Evolutionary conservation across 2,329 filamentous ascomycete genomes (phyloP).

Genomic region (Verruconis gallopava): DNA sequence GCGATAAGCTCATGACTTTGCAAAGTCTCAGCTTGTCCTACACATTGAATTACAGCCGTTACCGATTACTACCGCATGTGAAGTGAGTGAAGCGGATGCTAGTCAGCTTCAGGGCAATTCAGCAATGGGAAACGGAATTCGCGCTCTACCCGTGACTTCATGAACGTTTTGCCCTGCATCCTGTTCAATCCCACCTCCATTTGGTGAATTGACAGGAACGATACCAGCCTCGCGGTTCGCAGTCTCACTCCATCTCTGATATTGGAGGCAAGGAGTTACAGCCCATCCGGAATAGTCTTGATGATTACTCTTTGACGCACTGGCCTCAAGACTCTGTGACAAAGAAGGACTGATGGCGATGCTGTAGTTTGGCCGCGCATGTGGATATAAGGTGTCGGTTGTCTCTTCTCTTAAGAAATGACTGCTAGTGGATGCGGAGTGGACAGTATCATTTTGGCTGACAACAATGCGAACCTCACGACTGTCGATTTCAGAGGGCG

Average conservation of each 20-base stretch:
- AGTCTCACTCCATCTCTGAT: not conserved
- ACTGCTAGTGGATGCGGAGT: not conserved
- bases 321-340: not conserved
- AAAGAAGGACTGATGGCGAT: not conserved
- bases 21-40: too few relatives aligned
- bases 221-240: not conserved
- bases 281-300: not conserved
- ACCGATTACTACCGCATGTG: too few relatives aligned
- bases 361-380: constrained; percentile 1
- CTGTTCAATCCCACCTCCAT: not conserved
- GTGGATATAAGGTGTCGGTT: not conserved
- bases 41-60: too few relatives aligned
- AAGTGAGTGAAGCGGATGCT: too few relatives aligned
- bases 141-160: not conserved
- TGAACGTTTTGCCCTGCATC: not conserved
- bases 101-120: not conserved
- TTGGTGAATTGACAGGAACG: too few relatives aligned
- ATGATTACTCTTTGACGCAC: not conserved
- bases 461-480: not conserved
- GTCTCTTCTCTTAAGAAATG: not conserved
- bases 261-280: not conserved
- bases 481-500: not conserved
- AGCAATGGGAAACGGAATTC: not conserved
- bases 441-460: not conserved
- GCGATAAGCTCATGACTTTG: too few relatives aligned